These are phyloP conservation scores for Trifolium subterraneum DNA, from an alignment of 306 rosid genomes.

Conservation along the genomic window DNA sequence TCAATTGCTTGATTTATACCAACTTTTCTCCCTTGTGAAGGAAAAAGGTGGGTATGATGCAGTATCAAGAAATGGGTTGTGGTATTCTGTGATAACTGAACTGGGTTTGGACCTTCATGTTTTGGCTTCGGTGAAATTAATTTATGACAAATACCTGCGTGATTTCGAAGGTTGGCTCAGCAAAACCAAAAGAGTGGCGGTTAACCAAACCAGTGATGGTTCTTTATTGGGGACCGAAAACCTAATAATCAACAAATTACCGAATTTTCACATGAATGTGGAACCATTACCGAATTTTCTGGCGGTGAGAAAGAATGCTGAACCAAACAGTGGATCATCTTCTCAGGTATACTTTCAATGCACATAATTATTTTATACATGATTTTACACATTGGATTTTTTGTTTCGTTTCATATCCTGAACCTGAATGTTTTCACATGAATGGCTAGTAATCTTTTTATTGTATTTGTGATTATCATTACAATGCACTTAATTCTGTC, in stretches of 20 bases:
- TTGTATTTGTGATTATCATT: slow-evolving; percentile 22
- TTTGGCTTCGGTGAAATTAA: slow-evolving; percentile 60
- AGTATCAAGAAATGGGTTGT: slow-evolving; percentile 62
- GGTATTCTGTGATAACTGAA: slow-evolving; percentile 65
- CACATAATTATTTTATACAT: slow-evolving; percentile 17
- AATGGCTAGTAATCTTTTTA: slow-evolving; percentile 29
- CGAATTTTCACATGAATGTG: too few relatives aligned
- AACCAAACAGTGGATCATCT: slow-evolving; percentile 52
- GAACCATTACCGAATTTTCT: too few relatives aligned
- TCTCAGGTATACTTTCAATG: slow-evolving; percentile 65
- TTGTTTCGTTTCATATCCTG: slow-evolving; percentile 25
- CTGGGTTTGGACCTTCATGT: slow-evolving; percentile 54
- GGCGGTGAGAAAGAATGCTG: slow-evolving; percentile 10
- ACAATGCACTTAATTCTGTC: slow-evolving; percentile 5
- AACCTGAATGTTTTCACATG: slow-evolving; percentile 28
- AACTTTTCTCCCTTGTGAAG: slow-evolving; percentile 62
- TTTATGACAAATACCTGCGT: slow-evolving; percentile 64
- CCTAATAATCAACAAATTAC: slow-evolving; percentile 21
- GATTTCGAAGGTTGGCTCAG: slow-evolving; percentile 74
- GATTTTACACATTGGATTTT: slow-evolving; percentile 10
- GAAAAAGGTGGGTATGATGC: slow-evolving; percentile 67
- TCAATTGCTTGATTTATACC: slow-evolving; percentile 65
- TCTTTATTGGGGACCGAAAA: slow-evolving; percentile 37
- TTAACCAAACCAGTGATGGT: slow-evolving; percentile 38
- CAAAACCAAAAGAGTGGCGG: slow-evolving; percentile 50